These are phyloP conservation scores for Ceratobasidium sp. DNA, from an alignment of 1,284 basidiomycete genomes.

Conservation along the genomic window DNA sequence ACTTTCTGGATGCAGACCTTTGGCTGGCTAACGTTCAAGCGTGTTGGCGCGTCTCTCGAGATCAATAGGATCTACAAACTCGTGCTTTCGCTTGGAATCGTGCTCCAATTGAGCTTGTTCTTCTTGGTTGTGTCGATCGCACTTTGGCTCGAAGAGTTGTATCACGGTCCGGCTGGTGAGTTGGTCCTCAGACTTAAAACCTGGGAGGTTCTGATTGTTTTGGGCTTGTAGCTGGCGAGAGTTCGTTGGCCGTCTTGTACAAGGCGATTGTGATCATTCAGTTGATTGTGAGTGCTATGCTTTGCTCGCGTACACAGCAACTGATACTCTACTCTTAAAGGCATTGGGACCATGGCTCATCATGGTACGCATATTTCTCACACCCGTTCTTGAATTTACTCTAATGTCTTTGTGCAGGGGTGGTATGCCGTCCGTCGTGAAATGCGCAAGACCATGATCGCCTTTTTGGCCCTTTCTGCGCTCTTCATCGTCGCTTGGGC, in stretches of 20 bases:
- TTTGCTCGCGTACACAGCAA: background rate
- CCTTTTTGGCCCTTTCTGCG: conserved; percentile 67
- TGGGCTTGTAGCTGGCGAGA: conserved; percentile 44
- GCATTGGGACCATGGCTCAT: conserved; percentile 72
- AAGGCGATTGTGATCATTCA: conserved; percentile 64
- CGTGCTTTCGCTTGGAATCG: conserved; percentile 72
- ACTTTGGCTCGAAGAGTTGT: conserved; percentile 78
- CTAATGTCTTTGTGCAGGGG: conserved; percentile 55
- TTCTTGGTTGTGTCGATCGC: conserved; percentile 73
- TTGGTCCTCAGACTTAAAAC: conserved; percentile 8
- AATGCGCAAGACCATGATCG: conserved; percentile 61
- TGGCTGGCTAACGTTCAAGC: conserved; percentile 85
- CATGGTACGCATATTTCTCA: conserved; percentile 54
- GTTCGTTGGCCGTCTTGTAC: conserved; percentile 59
- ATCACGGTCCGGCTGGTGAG: conserved; percentile 64
- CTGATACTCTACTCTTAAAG: conserved; percentile 50
- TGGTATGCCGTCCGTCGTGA: conserved; percentile 78
- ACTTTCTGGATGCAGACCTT: conserved; percentile 56
- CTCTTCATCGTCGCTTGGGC: conserved; percentile 69
- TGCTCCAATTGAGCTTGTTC: conserved; percentile 76
- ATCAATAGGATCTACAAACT: conserved; percentile 74
- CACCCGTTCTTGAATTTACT: conserved; percentile 31
- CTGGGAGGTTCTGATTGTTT: conserved; percentile 7
- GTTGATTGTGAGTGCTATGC: conserved; percentile 59
- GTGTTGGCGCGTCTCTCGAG: conserved; percentile 74